These are phyloP conservation scores for Aureobasidium sp. DNA, from an alignment of 2,329 filamentous ascomycete species.

Conservation along the genomic window DNA sequence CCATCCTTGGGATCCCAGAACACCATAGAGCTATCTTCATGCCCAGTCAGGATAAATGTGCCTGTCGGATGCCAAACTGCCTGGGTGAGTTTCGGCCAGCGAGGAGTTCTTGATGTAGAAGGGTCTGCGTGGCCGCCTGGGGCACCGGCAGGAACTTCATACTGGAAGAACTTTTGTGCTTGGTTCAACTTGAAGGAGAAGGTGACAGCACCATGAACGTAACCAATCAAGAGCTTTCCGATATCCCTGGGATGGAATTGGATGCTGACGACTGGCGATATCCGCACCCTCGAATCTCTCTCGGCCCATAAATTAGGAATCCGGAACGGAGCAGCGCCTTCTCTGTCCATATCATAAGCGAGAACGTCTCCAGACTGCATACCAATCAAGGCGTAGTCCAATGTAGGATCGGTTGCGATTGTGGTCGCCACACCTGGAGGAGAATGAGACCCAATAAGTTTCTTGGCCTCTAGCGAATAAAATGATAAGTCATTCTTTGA, in stretches of 20 bases:
- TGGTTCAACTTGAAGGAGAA: constrained; percentile 94
- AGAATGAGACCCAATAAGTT: constrained; percentile 60
- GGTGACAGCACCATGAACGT: constrained; percentile 75
- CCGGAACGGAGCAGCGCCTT: constrained; percentile 66
- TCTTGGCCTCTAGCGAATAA: constrained; percentile 69
- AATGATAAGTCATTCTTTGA: constrained; percentile 77
- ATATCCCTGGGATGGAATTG: constrained; percentile 87
- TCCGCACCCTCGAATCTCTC: constrained; percentile 58
- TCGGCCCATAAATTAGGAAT: constrained; percentile 84
- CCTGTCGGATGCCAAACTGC: constrained; percentile 93
- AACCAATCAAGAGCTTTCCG: constrained; percentile 85
- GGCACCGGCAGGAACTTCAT: constrained; percentile 72
- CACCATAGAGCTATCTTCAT: constrained; percentile 86
- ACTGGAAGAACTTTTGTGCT: constrained; percentile 71
- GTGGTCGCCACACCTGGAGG: constrained; percentile 69
- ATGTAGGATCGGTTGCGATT: constrained; percentile 74
- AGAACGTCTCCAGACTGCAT: constrained; percentile 62
- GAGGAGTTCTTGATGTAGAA: constrained; percentile 51
- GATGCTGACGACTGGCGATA: constrained; percentile 64
- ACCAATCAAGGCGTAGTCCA: constrained; percentile 90
- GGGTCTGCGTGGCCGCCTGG: constrained; percentile 69
- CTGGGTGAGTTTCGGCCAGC: constrained; percentile 70
- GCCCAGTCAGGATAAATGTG: constrained; percentile 76
- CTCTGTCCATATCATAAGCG: constrained; percentile 87
- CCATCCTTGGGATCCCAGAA: constrained; percentile 94